phyloP scores from a whole-genome alignment of 768 basidiomycete genomes.

The Trametes villosa region DNA sequence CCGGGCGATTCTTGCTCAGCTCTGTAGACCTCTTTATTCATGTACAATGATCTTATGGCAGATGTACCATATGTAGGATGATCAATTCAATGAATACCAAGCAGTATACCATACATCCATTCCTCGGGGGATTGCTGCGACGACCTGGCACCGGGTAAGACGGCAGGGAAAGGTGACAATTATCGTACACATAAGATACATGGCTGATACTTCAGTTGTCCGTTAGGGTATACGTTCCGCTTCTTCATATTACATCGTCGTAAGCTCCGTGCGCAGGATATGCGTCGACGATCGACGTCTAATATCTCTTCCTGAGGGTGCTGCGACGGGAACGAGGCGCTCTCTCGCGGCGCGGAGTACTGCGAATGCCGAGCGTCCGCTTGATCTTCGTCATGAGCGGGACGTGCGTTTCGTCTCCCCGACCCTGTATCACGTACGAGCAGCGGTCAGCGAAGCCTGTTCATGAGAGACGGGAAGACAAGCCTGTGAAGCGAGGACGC shows the following conservation, averaged over 20 bases:
- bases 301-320: background rate
- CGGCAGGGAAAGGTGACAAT: too few relatives aligned
- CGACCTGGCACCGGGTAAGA: too few relatives aligned
- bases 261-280: too few relatives aligned
- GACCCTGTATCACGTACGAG: constrained; percentile 40
- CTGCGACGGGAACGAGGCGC: background rate
- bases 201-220: too few relatives aligned
- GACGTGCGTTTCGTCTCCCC: constrained; percentile 46
- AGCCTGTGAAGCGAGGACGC: constrained; percentile 22
- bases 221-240: too few relatives aligned
- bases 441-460: background rate
- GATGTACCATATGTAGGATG: constrained; percentile 1
- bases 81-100: too few relatives aligned
- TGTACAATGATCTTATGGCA: background rate
- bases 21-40: background rate
- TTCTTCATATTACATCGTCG: background rate
- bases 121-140: too few relatives aligned
- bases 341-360: constrained; percentile 41
- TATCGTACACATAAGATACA: too few relatives aligned
- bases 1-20: background rate
- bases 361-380: constrained; percentile 54
- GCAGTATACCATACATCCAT: too few relatives aligned
- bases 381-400: constrained; percentile 56
- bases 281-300: background rate
- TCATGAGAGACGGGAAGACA: background rate